A percentile compares a stretch with the other conserved stretches of the same genome.
Evolutionary conservation across 306 rosid genomes (phyloP).

Genomic region (Quercus cerris): DNA sequence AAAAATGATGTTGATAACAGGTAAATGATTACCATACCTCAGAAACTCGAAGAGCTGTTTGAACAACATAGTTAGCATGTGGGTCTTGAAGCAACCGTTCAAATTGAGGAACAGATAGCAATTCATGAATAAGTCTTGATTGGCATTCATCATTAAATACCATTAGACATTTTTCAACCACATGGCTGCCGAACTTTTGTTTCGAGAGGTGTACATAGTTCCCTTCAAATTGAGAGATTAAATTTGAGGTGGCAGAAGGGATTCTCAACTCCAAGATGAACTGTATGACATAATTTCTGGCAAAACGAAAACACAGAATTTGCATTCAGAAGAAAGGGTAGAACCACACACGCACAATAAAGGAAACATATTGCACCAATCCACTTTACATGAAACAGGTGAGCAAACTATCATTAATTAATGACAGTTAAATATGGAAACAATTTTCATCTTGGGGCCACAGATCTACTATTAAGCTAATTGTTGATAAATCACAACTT

Average conservation of each 20-base stretch:
- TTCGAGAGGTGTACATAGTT: slow-evolving; percentile 48
- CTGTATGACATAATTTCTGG: slow-evolving; percentile 75
- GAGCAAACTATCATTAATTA: background rate
- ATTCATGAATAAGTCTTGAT: slow-evolving; percentile 39
- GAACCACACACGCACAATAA: background rate
- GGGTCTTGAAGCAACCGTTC: slow-evolving; percentile 61
- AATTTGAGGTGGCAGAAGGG: slow-evolving; percentile 41
- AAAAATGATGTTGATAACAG: background rate
- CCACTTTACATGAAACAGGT: background rate
- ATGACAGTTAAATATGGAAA: background rate
- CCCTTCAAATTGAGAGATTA: slow-evolving; percentile 49
- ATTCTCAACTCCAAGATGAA: slow-evolving; percentile 44
- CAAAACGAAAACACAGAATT: background rate
- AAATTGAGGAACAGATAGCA: slow-evolving; percentile 44
- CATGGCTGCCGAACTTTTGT: slow-evolving; percentile 77
- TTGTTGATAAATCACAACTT: too few species aligned
- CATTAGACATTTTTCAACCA: slow-evolving; percentile 61
- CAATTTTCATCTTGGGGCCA: background rate
- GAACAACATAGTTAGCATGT: slow-evolving; percentile 65
- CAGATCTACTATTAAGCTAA: too few species aligned
- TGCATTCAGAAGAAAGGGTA: background rate
- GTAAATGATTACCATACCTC: slow-evolving; percentile 21
- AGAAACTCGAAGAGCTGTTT: slow-evolving; percentile 48
- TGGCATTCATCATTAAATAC: slow-evolving; percentile 33
- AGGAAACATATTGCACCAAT: background rate